A percentile compares a stretch with the other conserved stretches of the same genome.
Conservation (phyloP, 2,329 filamentous ascomycete species). For the Stemphylium beticola region DNA sequence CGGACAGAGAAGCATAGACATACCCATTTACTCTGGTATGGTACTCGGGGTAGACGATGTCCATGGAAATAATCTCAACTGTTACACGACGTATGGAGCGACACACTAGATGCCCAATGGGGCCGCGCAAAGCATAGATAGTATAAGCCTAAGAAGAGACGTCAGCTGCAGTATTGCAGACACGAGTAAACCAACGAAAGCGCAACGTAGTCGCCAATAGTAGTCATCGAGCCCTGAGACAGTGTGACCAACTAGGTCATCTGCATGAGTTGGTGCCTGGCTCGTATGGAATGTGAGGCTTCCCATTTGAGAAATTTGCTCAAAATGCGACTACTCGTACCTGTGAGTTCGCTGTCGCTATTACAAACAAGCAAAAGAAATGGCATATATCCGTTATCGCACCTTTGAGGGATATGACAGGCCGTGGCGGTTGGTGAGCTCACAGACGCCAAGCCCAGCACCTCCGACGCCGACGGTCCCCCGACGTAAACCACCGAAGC, state of each 20-base stretch:
- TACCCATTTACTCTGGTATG: neutral
- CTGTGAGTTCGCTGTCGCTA: neutral
- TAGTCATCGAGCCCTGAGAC: conserved; percentile 27
- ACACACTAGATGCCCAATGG: conserved; percentile 9
- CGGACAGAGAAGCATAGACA: neutral
- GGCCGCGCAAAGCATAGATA: conserved; percentile 6
- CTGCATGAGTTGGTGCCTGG: conserved; percentile 26
- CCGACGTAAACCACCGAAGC: conserved; percentile 33
- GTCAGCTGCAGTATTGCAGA: conserved; percentile 8
- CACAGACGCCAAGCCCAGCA: conserved; percentile 24
- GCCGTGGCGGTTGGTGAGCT: conserved; percentile 28
- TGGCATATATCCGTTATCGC: conserved; percentile 45
- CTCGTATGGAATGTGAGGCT: conserved; percentile 1
- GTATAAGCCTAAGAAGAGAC: neutral
- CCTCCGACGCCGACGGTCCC: conserved; percentile 30
- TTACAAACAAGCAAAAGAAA: conserved; percentile 13
- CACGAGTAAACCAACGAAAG: conserved; percentile 1
- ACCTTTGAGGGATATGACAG: conserved; percentile 43
- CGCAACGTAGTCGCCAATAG: conserved; percentile 15
- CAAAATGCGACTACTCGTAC: neutral
- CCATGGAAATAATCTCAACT: conserved; percentile 1
- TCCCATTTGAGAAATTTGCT: neutral
- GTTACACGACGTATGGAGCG: conserved; percentile 8
- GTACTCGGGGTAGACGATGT: conserved; percentile 2
- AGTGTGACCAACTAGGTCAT: conserved; percentile 42